Conservation (phyloP, 2,329 filamentous ascomycete species). For the Scleromitrula shiraiana region DNA sequence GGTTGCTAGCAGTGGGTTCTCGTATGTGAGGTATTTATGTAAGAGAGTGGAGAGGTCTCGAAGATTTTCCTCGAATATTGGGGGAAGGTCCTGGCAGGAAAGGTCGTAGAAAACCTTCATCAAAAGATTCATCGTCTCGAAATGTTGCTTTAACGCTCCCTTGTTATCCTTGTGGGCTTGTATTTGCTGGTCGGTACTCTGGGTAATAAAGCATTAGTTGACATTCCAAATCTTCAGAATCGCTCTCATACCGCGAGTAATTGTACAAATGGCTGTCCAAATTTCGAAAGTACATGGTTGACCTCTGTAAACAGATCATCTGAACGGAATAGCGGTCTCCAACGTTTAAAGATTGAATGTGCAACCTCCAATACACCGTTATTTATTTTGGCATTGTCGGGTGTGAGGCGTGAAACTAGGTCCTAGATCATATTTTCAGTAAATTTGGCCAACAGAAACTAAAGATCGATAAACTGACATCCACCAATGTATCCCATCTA, state of each 20-base stretch:
- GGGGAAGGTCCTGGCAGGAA: slow-evolving; percentile 93
- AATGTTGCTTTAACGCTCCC: slow-evolving; percentile 64
- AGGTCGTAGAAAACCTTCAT: slow-evolving; percentile 93
- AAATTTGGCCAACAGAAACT: neutral
- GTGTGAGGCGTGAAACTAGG: slow-evolving; percentile 77
- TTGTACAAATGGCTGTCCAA: slow-evolving; percentile 74
- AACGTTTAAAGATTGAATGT: slow-evolving; percentile 94
- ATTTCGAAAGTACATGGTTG: slow-evolving; percentile 84
- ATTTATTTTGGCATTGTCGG: slow-evolving; percentile 75
- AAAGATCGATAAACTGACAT: slow-evolving; percentile 43
- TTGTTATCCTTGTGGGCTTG: slow-evolving; percentile 70
- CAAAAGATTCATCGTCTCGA: slow-evolving; percentile 78
- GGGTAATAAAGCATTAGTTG: slow-evolving; percentile 11
- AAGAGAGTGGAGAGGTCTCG: slow-evolving; percentile 67
- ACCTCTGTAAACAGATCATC: slow-evolving; percentile 92
- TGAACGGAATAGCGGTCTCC: slow-evolving; percentile 88
- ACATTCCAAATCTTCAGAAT: slow-evolving; percentile 1
- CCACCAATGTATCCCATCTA: slow-evolving; percentile 91
- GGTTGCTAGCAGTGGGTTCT: slow-evolving; percentile 73
- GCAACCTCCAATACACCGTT: slow-evolving; percentile 94
- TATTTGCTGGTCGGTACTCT: slow-evolving; percentile 65
- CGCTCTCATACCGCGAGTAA: slow-evolving; percentile 57
- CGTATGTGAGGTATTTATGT: slow-evolving; percentile 88
- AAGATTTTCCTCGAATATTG: slow-evolving; percentile 88
- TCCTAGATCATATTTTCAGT: slow-evolving; percentile 47